phyloP scores from a whole-genome alignment of 75 land plant species.

The Isoetes taiwanensis region DNA sequence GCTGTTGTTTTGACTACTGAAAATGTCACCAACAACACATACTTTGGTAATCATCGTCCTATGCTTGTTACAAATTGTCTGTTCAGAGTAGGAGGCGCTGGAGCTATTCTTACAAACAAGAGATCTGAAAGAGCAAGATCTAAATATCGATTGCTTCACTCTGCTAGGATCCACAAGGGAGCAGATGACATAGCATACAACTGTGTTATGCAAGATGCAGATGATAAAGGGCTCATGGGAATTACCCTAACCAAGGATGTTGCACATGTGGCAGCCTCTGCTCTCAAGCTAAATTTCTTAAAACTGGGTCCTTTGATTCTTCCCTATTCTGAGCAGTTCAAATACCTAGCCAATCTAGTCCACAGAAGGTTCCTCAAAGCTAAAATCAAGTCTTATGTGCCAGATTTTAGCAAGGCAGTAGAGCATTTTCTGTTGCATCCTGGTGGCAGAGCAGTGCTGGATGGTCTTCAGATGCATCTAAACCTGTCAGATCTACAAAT shows the following conservation, averaged over 20 bases:
- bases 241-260: conserved; percentile 39
- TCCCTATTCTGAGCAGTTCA: conserved; percentile 13
- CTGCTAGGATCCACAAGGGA: conserved; percentile 53
- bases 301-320: conserved; percentile 11
- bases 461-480: conserved; percentile 14
- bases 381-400: conserved; percentile 9
- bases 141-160: conserved; percentile 34
- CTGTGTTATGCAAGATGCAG: conserved; percentile 39
- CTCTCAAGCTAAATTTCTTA: conserved; percentile 29
- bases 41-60: conserved; percentile 42
- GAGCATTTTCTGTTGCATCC: conserved; percentile 26
- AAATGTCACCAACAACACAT: conserved; percentile 23
- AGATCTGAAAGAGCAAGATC: conserved; percentile 13
- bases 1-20: conserved; percentile 51
- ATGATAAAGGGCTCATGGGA: conserved; percentile 36
- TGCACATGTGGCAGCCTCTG: conserved; percentile 37
- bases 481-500: not conserved
- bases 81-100: conserved; percentile 55
- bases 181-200: conserved; percentile 37
- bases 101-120: conserved; percentile 44
- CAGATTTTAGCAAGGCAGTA: conserved; percentile 21
- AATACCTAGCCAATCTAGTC: not conserved
- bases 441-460: conserved; percentile 23
- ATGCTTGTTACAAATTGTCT: conserved; percentile 58
- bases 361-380: not conserved